phyloP scores from a whole-genome alignment of 202 grass and related monocot genomes.

The Alloteropsis angusta region DNA sequence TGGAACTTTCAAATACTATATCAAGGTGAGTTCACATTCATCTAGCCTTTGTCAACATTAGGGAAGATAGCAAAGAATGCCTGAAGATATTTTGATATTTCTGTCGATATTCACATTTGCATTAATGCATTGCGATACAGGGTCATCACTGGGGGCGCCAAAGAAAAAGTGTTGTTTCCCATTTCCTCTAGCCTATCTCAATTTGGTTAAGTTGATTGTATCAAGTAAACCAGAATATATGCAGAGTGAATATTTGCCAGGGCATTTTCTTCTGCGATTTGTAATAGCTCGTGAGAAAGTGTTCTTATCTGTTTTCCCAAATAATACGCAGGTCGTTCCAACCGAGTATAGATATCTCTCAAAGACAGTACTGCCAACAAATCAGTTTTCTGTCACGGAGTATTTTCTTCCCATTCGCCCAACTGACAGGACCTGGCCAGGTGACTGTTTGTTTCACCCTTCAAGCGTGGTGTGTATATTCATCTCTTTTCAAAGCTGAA shows the following conservation, averaged over 20 bases:
- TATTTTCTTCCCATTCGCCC: slow-evolving; percentile 72
- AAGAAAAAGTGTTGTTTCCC: too few species aligned
- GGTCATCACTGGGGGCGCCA: neutral
- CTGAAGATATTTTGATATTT: neutral
- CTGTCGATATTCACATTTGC: neutral
- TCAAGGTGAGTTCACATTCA: slow-evolving; percentile 55
- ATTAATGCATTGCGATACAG: neutral
- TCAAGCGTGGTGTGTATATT: neutral
- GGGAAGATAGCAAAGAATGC: neutral
- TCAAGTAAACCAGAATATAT: neutral
- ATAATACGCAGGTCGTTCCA: slow-evolving; percentile 72
- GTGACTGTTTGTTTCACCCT: slow-evolving; percentile 23
- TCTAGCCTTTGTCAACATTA: slow-evolving; percentile 8
- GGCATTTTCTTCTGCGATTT: neutral
- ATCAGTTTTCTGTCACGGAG: slow-evolving; percentile 98
- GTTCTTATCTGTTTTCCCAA: neutral
- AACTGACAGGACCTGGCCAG: slow-evolving; percentile 83
- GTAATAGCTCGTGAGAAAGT: neutral
- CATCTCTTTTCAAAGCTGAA: neutral
- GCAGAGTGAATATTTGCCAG: neutral
- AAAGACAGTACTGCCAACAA: slow-evolving; percentile 79
- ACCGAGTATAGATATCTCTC: slow-evolving; percentile 92
- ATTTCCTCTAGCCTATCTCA: neutral
- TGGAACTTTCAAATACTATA: slow-evolving; percentile 98
- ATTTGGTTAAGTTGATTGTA: neutral